Evolutionary conservation across 345 rosid genomes (phyloP), one percentile per base, ranked within the genome.

Genomic region (Sapria himalayana): DNA sequence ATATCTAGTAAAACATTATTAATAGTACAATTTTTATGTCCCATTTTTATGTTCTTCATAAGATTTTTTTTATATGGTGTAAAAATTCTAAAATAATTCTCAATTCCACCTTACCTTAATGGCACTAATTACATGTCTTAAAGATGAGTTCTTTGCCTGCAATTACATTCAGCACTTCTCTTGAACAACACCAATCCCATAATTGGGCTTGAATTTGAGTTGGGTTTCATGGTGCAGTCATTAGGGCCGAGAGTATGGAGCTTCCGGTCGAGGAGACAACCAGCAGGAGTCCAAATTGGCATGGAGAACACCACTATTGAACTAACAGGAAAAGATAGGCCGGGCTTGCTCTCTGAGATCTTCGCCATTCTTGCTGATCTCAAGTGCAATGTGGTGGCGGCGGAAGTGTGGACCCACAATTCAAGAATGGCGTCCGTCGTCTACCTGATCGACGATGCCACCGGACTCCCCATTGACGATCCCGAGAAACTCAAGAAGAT

Each of bases 331-430:
- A 73, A 78, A 48, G 85, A 75, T 53, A 54, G 92, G 4, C 85
- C 92, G 0, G 85, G 92, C 36, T 57, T 79, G 56, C 81, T 79
- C n/a, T 79, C 92, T 1, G 92, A 79, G 49, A 65, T 75, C 15
- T 75, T 68, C 33, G 92, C 92, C 3, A 81, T 79, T 55, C 73
- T 79, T 3, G 33, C 85, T 1, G 74, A 73, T 70, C 74, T 62
- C 29, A 72, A 75, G 27, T 79, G 85, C 51, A 79, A 75, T 14
- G 78, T 72, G 23, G 78, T 68, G 46, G 78, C 76, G 3, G 78
- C 78, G 6, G 92, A 75, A 59, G 85, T 79, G 40, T 79, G 85
- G 92, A 79, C 92, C 48, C 92, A 79, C 58, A 79, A 79, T 58
- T 72, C 79, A 15, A 64, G 92, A 51, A 75, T 75, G 85, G 92